A percentile compares a stretch with the other conserved stretches of the same genome.
phyloP scores from a whole-genome alignment of 192 early-diverging fungal genomes.

The Phycomyces blakesleeanus region DNA sequence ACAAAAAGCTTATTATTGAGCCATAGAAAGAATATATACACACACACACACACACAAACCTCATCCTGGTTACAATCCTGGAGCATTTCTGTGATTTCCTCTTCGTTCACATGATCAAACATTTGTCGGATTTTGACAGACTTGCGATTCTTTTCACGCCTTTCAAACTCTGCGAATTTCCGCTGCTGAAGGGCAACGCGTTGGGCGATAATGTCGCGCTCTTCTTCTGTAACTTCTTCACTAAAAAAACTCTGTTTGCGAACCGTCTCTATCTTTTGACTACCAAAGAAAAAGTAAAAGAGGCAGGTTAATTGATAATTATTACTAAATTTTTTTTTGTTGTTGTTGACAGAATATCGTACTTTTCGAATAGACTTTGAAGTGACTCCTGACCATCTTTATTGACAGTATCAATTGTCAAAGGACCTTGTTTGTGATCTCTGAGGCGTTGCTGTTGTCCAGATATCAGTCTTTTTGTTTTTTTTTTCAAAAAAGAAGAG shows the following conservation, averaged over 20 bases:
- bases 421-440: not conserved
- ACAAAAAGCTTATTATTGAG: slow-evolving; percentile 37
- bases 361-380: slow-evolving; percentile 20
- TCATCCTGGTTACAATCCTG: slow-evolving; percentile 78
- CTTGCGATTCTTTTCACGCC: slow-evolving; percentile 74
- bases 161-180: slow-evolving; percentile 81
- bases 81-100: slow-evolving; percentile 78
- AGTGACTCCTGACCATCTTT: not conserved
- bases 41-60: too few species aligned
- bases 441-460: not conserved
- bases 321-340: not conserved
- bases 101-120: slow-evolving; percentile 8
- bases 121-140: slow-evolving; percentile 32
- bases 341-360: too few species aligned
- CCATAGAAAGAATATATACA: too few species aligned
- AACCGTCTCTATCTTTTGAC: slow-evolving; percentile 68
- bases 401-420: not conserved
- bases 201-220: slow-evolving; percentile 81
- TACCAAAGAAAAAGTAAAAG: slow-evolving; percentile 22
- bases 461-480: too few species aligned
- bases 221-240: slow-evolving; percentile 83
- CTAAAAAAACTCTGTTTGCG: slow-evolving; percentile 83
- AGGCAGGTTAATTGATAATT: not conserved
- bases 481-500: too few species aligned
- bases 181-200: slow-evolving; percentile 83